phyloP scores from a whole-genome alignment of 805 yeast genomes.

The Candida coleopterorum region DNA sequence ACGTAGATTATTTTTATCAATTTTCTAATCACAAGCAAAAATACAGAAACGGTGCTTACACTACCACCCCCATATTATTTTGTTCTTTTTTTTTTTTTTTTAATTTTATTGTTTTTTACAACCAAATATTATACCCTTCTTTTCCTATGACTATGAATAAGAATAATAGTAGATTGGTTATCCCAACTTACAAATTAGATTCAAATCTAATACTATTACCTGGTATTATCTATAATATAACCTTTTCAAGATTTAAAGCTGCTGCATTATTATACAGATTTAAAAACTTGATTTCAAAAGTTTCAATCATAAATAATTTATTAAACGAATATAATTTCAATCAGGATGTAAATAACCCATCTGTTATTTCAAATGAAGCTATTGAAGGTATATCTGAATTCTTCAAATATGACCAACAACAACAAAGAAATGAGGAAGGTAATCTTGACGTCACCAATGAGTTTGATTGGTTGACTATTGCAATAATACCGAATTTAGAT shows the following conservation, averaged over 20 bases:
- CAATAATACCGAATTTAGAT: constrained; percentile 28
- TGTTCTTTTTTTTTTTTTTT: no score
- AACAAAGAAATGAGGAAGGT: constrained; percentile 3
- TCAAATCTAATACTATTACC: constrained; percentile 51
- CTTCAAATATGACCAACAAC: constrained; percentile 13
- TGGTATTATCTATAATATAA: constrained; percentile 58
- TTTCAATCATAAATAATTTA: constrained; percentile 27
- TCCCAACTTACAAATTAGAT: constrained; percentile 39
- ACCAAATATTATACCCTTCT: no score
- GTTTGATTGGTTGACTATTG: constrained; percentile 35
- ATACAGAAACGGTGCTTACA: no score
- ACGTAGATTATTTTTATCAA: no score
- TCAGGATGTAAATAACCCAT: constrained; percentile 11
- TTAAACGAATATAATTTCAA: constrained; percentile 33
- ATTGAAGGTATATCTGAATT: constrained; percentile 25
- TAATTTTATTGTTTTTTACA: no score
- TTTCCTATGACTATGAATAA: no score
- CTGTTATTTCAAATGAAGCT: constrained; percentile 26
- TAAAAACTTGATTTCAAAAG: constrained; percentile 21
- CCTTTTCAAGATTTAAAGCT: constrained; percentile 44
- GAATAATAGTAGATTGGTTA: constrained; percentile 7
- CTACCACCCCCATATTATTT: no score
- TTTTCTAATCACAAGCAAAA: no score
- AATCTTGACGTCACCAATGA: constrained; percentile 1
- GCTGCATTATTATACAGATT: constrained; percentile 42